Conservation (phyloP, 1,284 basidiomycete species). For the Gymnopus androsaceus region DNA sequence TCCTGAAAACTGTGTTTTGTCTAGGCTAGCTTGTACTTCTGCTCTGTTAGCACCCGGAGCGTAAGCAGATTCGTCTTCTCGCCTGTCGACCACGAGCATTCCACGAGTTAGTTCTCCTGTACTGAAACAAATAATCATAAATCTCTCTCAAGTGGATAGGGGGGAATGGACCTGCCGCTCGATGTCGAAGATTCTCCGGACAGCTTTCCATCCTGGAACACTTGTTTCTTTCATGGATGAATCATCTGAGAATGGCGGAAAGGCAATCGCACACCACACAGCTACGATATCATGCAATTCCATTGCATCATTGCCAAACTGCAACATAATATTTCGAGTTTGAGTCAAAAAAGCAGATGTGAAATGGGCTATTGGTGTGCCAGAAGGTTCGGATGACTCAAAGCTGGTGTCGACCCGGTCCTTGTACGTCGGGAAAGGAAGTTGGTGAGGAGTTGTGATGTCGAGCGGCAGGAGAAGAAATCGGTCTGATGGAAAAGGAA, state of each 20-base stretch:
- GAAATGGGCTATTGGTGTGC: constrained; percentile 68
- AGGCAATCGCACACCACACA: constrained; percentile 77
- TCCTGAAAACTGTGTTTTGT: constrained; percentile 23
- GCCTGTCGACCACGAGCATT: constrained; percentile 74
- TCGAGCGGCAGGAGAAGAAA: constrained; percentile 80
- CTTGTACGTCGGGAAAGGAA: constrained; percentile 71
- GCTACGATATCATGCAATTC: constrained; percentile 84
- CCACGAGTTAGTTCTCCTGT: constrained; percentile 64
- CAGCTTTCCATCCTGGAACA: constrained; percentile 53
- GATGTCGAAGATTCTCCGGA: constrained; percentile 61
- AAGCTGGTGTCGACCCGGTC: constrained; percentile 57
- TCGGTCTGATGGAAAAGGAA: constrained; percentile 59
- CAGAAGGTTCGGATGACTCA: constrained; percentile 40
- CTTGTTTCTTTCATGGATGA: constrained; percentile 23
- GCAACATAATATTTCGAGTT: constrained; percentile 69
- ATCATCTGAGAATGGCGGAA: constrained; percentile 50
- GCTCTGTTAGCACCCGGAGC: constrained; percentile 64
- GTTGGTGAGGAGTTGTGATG: constrained; percentile 76
- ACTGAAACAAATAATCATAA: constrained; percentile 27
- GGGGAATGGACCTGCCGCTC: constrained; percentile 54
- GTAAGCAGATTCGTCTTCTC: constrained; percentile 61
- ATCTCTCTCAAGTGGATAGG: neutral
- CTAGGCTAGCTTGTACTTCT: constrained; percentile 55
- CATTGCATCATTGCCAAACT: constrained; percentile 79
- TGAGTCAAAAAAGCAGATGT: constrained; percentile 79